Percentiles rank a stretch among this genome's conserved stretches.
Evolutionary conservation across 352 stramenopile species (phyloP).

Genomic region (Pythium biforme): DNA sequence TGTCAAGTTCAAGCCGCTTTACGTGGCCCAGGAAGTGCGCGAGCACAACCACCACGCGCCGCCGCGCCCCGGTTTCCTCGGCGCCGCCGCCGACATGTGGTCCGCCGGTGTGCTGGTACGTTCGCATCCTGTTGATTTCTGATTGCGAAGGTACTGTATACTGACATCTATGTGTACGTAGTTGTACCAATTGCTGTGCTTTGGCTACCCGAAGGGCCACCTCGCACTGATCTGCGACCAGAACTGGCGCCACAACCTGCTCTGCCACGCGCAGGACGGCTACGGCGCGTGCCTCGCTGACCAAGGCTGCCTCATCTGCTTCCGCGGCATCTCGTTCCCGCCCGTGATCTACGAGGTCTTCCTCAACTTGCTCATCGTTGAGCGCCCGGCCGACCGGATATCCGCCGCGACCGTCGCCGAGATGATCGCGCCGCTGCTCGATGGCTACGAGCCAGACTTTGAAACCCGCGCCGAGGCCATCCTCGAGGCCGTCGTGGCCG

Average conservation of each 20-base stretch:
- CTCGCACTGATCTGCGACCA: constrained; percentile 69
- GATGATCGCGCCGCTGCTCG: constrained; percentile 56
- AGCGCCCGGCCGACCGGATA: constrained; percentile 52
- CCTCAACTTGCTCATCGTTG: constrained; percentile 47
- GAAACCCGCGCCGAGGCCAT: constrained; percentile 44
- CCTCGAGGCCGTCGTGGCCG: constrained; percentile 36
- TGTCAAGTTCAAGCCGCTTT: constrained; percentile 81
- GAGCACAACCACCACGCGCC: constrained; percentile 55
- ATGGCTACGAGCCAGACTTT: constrained; percentile 64
- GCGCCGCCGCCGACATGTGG: constrained; percentile 79
- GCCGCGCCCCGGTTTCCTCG: constrained; percentile 60
- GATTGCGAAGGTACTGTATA: no score
- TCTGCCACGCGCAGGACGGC: constrained; percentile 53
- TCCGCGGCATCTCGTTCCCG: constrained; percentile 73
- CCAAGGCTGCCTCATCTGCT: constrained; percentile 79
- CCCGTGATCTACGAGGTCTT: constrained; percentile 77
- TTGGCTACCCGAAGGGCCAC: constrained; percentile 79
- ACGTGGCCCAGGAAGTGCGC: constrained; percentile 69
- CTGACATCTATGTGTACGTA: constrained; percentile 29
- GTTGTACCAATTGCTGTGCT: constrained; percentile 82
- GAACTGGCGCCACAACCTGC: constrained; percentile 70
- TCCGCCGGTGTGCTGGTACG: constrained; percentile 71
- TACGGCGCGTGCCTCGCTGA: constrained; percentile 46
- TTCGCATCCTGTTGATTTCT: neutral
- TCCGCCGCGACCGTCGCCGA: constrained; percentile 48